Percentiles rank a stretch among this genome's conserved stretches.
These are phyloP conservation scores for Cornus suecica DNA, from an alignment of 148 eudicot genomes.

Conservation along the genomic window DNA sequence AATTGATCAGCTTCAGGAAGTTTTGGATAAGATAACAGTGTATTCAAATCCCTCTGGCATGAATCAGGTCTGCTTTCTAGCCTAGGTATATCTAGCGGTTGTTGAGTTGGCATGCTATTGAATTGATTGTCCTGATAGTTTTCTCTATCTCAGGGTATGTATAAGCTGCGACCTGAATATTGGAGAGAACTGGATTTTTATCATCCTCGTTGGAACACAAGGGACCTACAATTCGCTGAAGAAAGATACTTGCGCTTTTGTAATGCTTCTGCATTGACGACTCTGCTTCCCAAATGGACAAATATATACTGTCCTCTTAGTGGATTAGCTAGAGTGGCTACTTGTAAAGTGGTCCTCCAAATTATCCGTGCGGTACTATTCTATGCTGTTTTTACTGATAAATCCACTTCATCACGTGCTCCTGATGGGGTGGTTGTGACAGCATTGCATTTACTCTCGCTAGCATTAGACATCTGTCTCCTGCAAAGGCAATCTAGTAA, in stretches of 20 bases:
- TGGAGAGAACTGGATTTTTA: constrained; percentile 96
- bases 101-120: constrained; percentile 4
- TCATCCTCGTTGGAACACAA: constrained; percentile 88
- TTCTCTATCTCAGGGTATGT: constrained; percentile 65
- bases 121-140: constrained; percentile 7
- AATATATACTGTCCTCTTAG: constrained; percentile 66
- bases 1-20: constrained; percentile 57
- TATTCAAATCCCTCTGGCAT: constrained; percentile 91
- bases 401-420: constrained; percentile 61
- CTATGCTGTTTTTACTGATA: constrained; percentile 61
- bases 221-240: constrained; percentile 89
- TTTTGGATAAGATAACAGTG: constrained; percentile 65
- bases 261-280: constrained; percentile 66
- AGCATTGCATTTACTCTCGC: constrained; percentile 81
- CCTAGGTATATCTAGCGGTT: neutral
- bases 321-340: constrained; percentile 75
- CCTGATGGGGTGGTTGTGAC: constrained; percentile 79
- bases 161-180: constrained; percentile 61
- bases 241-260: constrained; percentile 87
- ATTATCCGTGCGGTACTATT: constrained; percentile 70
- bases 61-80: constrained; percentile 67
- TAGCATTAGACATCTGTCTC: constrained; percentile 71
- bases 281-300: constrained; percentile 89
- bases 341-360: constrained; percentile 65
- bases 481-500: constrained; percentile 47